A percentile compares a stretch with the other conserved stretches of the same genome.
Conservation (phyloP, 2,329 filamentous ascomycete genomes). For the Alternaria viburni region DNA sequence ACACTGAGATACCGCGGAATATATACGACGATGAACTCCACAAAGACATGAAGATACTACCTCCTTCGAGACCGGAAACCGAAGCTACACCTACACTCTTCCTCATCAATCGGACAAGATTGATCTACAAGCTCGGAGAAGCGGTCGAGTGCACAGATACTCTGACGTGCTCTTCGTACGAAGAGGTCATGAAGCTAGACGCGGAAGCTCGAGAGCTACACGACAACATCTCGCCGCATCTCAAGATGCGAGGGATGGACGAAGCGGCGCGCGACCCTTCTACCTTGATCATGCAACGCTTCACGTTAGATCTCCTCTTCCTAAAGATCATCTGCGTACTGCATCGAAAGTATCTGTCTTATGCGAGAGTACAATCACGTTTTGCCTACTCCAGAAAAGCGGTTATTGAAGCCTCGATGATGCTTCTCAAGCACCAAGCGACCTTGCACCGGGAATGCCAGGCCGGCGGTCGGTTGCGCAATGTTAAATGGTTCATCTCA, state of each 20-base stretch:
- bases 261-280: conserved; percentile 74
- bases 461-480: conserved; percentile 72
- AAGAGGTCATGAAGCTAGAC: conserved; percentile 67
- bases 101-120: conserved; percentile 74
- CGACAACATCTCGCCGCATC: conserved; percentile 76
- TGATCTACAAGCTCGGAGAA: conserved; percentile 72
- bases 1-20: conserved; percentile 76
- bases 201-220: conserved; percentile 62
- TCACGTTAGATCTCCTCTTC: conserved; percentile 83
- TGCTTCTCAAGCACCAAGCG: conserved; percentile 77
- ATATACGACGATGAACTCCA: conserved; percentile 82
- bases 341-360: conserved; percentile 84
- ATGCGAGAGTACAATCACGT: conserved; percentile 73
- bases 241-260: conserved; percentile 76
- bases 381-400: conserved; percentile 84
- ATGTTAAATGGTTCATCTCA: conserved; percentile 78
- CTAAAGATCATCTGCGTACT: conserved; percentile 88
- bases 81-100: conserved; percentile 80
- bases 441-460: conserved; percentile 78
- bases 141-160: conserved; percentile 72
- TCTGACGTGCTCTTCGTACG: conserved; percentile 66
- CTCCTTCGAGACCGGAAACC: conserved; percentile 68
- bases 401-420: conserved; percentile 85
- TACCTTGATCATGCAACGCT: conserved; percentile 77
- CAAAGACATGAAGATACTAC: conserved; percentile 70